A percentile compares a stretch with the other conserved stretches of the same genome.
Evolutionary conservation across 2,329 filamentous ascomycete genomes (phyloP).

Genomic region (Exophiala dermatitidis): DNA sequence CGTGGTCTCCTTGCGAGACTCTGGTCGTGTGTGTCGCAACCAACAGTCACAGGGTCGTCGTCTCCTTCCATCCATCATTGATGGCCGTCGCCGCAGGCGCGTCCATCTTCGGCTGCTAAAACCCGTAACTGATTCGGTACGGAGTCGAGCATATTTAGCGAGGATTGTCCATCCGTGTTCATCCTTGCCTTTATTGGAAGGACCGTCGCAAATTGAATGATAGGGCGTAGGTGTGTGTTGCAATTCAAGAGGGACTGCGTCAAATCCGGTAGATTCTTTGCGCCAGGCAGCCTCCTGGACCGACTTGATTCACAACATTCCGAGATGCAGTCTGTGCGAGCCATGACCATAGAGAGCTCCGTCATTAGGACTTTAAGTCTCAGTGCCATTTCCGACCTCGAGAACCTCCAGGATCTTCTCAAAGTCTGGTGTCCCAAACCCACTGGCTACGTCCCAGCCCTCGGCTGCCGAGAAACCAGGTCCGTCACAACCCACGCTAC

Average conservation of each 20-base stretch:
- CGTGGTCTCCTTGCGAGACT: too few species aligned
- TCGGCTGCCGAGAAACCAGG: conserved; percentile 32
- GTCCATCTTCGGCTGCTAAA: background rate
- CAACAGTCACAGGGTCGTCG: too few species aligned
- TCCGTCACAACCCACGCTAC: conserved; percentile 32
- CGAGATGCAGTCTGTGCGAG: background rate
- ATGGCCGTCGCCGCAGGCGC: background rate
- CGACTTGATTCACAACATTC: background rate
- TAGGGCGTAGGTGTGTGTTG: background rate
- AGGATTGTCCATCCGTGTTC: too few species aligned
- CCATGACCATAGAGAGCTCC: background rate
- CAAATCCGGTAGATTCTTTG: too few species aligned
- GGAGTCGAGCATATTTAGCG: background rate
- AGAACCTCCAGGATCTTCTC: conserved; percentile 25
- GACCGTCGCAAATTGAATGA: too few species aligned
- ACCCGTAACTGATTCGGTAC: background rate
- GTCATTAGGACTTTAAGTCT: background rate
- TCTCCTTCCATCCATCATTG: too few species aligned
- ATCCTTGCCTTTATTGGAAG: too few species aligned
- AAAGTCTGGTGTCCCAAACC: conserved; percentile 32
- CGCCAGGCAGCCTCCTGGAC: background rate
- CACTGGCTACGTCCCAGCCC: conserved; percentile 40
- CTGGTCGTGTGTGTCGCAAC: too few species aligned
- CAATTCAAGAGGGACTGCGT: too few species aligned
- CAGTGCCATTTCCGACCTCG: background rate